Percentiles rank a stretch among this genome's conserved stretches.
Evolutionary conservation across 495 filamentous ascomycete genomes (phyloP).

Genomic region (Thozetella sp.): DNA sequence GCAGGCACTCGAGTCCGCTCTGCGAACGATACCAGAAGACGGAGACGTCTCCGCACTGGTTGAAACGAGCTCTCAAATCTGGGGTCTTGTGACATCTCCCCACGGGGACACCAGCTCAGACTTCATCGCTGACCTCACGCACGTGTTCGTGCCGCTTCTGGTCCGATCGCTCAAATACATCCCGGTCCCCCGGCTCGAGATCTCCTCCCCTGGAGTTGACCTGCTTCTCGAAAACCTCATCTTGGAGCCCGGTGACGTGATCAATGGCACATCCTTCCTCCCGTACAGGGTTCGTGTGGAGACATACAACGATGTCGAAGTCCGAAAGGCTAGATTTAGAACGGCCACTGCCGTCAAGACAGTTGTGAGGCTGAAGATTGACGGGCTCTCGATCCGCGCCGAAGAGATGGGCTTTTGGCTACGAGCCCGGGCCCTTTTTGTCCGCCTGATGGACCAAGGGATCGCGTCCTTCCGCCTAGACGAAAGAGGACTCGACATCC

Average conservation of each 20-base stretch:
- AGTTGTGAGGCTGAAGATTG: conserved; percentile 72
- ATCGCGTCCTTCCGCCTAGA: conserved; percentile 85
- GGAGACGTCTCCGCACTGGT: conserved; percentile 67
- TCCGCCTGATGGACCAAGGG: conserved; percentile 76
- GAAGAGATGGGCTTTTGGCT: conserved; percentile 83
- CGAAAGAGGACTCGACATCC: conserved; percentile 82
- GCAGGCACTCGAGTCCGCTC: conserved; percentile 65
- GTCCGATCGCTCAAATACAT: conserved; percentile 80
- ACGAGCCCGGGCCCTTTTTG: conserved; percentile 63
- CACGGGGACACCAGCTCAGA: conserved; percentile 59
- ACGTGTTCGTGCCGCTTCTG: conserved; percentile 78
- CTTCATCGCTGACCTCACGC: conserved; percentile 71
- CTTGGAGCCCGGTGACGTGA: conserved; percentile 81
- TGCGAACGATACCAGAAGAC: conserved; percentile 70
- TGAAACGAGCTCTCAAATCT: conserved; percentile 63
- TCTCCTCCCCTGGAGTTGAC: conserved; percentile 81
- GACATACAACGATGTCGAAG: conserved; percentile 83
- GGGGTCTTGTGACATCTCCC: conserved; percentile 64
- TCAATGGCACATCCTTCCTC: conserved; percentile 87
- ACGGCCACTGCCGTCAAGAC: conserved; percentile 68
- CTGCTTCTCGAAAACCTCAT: conserved; percentile 89
- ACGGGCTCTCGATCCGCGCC: conserved; percentile 79
- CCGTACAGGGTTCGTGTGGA: conserved; percentile 80
- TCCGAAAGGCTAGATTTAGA: conserved; percentile 76
- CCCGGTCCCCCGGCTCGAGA: conserved; percentile 84